Evolutionary conservation across 2,329 filamentous ascomycete genomes (phyloP), one percentile per base, ranked within the genome.

Genomic region (Lojkania enalia): DNA sequence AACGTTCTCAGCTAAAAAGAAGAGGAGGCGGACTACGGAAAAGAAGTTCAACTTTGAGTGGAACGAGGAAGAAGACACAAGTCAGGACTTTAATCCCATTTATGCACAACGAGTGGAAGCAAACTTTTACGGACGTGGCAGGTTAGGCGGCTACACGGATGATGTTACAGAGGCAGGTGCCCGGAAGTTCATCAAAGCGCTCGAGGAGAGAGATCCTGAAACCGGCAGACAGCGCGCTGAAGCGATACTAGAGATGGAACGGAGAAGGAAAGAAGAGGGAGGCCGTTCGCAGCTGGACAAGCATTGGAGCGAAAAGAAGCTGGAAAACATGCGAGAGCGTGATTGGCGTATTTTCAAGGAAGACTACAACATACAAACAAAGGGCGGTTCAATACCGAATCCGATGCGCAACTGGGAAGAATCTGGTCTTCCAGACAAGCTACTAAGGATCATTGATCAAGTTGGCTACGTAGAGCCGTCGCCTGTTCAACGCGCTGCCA

Each of bases 271-370:
- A 60, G 86, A 95, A 62, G 83, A 87, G 52, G 83, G 84, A 9
- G 74, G 77, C 1, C 81, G 87, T 51, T 89, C 86, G 52, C 86
- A 85, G 23, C 78, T 95, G 44, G 91, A 95, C 59, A 91, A 91
- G 70, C 90, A 96, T 71, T 99, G 94, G 94, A 90, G 88, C 43
- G 89, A 96, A 66, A 99, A 99, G 82, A 81, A 80, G 51, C 76
- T 97, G 51, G 84, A 88, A 12, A 88, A 96, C 61, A 99, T 99
- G 94, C 88, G 90, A 51, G 91, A 97, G 73, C 81, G 94, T 67
- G 94, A 99, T 71, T 99, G 94, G 94, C 88, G 94, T 66, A 97
- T 99, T 60, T 96, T 99, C 83, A 99, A 97, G 73, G 94, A 97
- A 70, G 91, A 99, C 71, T 97, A 96, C 74, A 95, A 94, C 59